A percentile compares a stretch with the other conserved stretches of the same genome.
phyloP scores from a whole-genome alignment of 352 stramenopile species.

The Phytophthora brassicae region DNA sequence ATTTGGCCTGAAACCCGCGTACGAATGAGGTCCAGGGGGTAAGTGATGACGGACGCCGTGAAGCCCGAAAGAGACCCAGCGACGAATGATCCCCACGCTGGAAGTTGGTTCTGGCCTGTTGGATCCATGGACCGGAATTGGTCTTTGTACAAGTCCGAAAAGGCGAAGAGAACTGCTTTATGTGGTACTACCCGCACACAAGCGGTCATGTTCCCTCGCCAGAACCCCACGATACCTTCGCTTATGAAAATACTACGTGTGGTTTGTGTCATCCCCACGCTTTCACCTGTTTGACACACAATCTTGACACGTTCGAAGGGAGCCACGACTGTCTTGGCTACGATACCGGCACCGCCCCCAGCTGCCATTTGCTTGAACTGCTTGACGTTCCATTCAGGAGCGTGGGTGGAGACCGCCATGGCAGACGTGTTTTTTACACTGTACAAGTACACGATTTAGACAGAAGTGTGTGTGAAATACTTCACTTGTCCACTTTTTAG shows the following conservation, averaged over 20 bases:
- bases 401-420: not conserved
- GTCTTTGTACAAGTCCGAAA: constrained; percentile 88
- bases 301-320: constrained; percentile 87
- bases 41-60: constrained; percentile 84
- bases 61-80: constrained; percentile 79
- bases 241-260: constrained; percentile 51
- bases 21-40: constrained; percentile 84
- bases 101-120: constrained; percentile 30
- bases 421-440: not conserved
- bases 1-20: constrained; percentile 80
- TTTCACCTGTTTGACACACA: constrained; percentile 78
- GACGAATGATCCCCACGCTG: constrained; percentile 61
- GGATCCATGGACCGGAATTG: constrained; percentile 47
- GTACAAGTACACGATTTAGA: not conserved
- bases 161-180: constrained; percentile 83
- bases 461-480: no score
- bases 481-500: no score
- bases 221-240: constrained; percentile 73
- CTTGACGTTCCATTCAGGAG: constrained; percentile 42
- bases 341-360: constrained; percentile 69
- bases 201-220: constrained; percentile 71
- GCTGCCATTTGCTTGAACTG: constrained; percentile 73
- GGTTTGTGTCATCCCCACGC: constrained; percentile 74
- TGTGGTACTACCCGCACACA: constrained; percentile 81
- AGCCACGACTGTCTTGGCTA: constrained; percentile 80